Conservation (phyloP, 2,329 filamentous ascomycete genomes). For the Aspergillus tanneri region DNA sequence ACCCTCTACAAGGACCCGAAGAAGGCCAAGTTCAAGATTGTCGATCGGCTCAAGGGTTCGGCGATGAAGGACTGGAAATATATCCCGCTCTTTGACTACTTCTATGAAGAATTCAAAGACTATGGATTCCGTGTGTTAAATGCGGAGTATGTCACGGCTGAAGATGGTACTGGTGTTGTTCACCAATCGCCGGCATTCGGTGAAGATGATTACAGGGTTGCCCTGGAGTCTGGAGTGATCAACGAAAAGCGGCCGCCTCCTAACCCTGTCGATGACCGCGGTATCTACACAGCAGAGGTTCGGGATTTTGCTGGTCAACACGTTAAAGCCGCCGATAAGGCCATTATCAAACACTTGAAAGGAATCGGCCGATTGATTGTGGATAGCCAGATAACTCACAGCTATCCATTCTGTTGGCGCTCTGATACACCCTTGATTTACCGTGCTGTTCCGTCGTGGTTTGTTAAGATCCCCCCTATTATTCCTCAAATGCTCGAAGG, state of each 20-base stretch:
- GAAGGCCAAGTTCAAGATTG: conserved; percentile 85
- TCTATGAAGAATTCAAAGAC: conserved; percentile 85
- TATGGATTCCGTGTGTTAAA: conserved; percentile 77
- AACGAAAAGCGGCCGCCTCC: conserved; percentile 75
- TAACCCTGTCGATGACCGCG: conserved; percentile 83
- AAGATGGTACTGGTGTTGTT: conserved; percentile 89
- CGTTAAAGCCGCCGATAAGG: conserved; percentile 89
- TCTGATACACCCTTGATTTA: conserved; percentile 96
- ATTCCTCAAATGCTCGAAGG: conserved; percentile 88
- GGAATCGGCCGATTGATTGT: conserved; percentile 72
- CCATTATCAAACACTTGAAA: conserved; percentile 87
- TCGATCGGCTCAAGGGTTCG: conserved; percentile 76
- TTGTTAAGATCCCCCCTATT: conserved; percentile 80
- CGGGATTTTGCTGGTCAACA: conserved; percentile 81
- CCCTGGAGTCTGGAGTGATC: conserved; percentile 73
- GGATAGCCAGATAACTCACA: conserved; percentile 85
- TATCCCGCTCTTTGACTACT: conserved; percentile 84
- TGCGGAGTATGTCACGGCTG: conserved; percentile 81
- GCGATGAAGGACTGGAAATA: conserved; percentile 89
- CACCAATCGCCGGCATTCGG: conserved; percentile 92
- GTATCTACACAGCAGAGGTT: conserved; percentile 74
- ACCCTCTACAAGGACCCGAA: conserved; percentile 93
- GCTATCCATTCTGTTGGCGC: conserved; percentile 89
- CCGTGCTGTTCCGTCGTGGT: conserved; percentile 90
- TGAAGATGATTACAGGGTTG: conserved; percentile 92